A percentile compares a stretch with the other conserved stretches of the same genome.
Conservation (phyloP, 2,329 filamentous ascomycete species). For the Stylonectria norvegica region DNA sequence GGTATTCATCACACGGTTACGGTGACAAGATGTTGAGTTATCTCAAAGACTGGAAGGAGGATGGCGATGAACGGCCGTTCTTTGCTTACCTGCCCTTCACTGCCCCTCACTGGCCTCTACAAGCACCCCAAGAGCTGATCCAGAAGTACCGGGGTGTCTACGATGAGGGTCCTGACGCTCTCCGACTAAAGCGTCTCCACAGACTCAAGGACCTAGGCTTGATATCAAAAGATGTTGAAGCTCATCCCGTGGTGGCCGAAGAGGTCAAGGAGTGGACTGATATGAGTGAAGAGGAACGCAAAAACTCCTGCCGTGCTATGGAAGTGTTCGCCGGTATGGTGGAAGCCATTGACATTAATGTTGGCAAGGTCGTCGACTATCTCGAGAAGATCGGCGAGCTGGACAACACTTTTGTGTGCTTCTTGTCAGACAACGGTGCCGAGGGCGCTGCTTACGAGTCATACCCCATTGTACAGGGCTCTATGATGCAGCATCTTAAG, state of each 20-base stretch:
- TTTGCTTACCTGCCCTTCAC: constrained; percentile 43
- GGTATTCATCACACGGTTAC: constrained; percentile 46
- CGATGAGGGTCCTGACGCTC: constrained; percentile 56
- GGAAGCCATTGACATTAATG: constrained; percentile 57
- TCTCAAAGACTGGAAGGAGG: constrained; percentile 28
- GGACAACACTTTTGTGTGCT: constrained; percentile 62
- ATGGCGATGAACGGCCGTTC: constrained; percentile 26
- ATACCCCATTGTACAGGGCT: constrained; percentile 12
- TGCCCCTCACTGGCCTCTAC: constrained; percentile 62
- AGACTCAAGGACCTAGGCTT: constrained; percentile 55
- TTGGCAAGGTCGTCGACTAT: constrained; percentile 57
- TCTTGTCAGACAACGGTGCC: constrained; percentile 61
- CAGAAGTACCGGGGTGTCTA: constrained; percentile 58
- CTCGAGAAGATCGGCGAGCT: constrained; percentile 54
- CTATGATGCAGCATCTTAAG: constrained; percentile 22
- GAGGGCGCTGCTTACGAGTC: constrained; percentile 48
- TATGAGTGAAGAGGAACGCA: constrained; percentile 42
- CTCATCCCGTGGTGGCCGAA: constrained; percentile 39
- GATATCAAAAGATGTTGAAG: constrained; percentile 46
- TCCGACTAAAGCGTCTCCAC: constrained; percentile 50
- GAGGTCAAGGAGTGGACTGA: constrained; percentile 46
- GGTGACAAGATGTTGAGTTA: constrained; percentile 43
- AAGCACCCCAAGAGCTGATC: constrained; percentile 53
- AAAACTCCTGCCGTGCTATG: constrained; percentile 52
- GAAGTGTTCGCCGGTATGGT: constrained; percentile 64